Evolutionary conservation across 176 grass and related monocot species (phyloP).

Genomic region (Aegilops sharonensis): DNA sequence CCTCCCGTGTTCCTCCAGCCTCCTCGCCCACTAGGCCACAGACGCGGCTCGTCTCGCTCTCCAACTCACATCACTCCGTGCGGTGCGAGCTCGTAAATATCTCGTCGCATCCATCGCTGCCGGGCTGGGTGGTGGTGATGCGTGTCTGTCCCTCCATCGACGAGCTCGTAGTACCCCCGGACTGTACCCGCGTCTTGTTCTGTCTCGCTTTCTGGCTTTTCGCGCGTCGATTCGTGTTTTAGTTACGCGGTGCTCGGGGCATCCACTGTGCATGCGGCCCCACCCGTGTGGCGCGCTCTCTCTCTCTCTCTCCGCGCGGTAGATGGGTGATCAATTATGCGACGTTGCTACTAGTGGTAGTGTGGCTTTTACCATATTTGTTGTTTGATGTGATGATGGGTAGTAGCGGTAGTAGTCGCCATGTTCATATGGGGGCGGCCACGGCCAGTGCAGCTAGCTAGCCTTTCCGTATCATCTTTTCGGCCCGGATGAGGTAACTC

Average conservation of each 20-base stretch:
- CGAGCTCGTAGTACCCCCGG: background rate
- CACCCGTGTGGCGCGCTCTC: background rate
- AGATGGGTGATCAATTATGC: background rate
- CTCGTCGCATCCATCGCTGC: background rate
- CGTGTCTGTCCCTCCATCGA: background rate
- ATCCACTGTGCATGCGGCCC: slow-evolving; percentile 7
- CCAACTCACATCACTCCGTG: background rate
- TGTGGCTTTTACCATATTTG: background rate
- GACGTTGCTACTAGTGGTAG: background rate
- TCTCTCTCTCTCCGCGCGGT: background rate
- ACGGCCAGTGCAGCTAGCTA: background rate
- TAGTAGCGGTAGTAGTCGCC: too few species aligned
- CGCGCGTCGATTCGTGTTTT: background rate
- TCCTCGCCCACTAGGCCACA: background rate
- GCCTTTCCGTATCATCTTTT: background rate
- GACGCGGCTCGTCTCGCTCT: too few species aligned
- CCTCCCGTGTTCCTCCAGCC: background rate
- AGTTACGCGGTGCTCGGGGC: slow-evolving; percentile 20
- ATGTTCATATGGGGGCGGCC: background rate
- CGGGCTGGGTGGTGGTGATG: background rate
- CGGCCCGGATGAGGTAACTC: slow-evolving; percentile 22
- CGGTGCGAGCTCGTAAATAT: background rate
- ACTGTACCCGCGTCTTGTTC: background rate
- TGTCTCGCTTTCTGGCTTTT: background rate
- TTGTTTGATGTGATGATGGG: background rate